Conservation (phyloP, 2,329 filamentous ascomycete species). For the Fusarium ambrosium region DNA sequence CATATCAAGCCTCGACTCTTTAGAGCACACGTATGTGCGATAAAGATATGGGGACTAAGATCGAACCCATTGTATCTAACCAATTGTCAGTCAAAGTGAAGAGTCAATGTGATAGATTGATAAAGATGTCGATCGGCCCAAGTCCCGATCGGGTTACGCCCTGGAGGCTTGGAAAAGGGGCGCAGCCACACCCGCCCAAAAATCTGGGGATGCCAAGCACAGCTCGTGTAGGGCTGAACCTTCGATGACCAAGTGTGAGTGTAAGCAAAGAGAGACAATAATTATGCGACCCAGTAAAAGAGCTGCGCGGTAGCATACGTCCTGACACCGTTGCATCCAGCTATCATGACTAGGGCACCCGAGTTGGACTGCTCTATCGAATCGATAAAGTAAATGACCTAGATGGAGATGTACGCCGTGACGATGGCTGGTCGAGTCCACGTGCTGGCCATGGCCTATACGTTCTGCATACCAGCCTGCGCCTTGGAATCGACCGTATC, state of each 20-base stretch:
- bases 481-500: slow-evolving; percentile 51
- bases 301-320: slow-evolving; percentile 70
- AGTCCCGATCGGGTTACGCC: slow-evolving; percentile 6
- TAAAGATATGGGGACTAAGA: slow-evolving; percentile 73
- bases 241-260: background rate
- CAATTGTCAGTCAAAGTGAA: background rate
- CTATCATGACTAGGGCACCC: slow-evolving; percentile 70
- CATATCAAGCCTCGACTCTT: slow-evolving; percentile 67
- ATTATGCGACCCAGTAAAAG: slow-evolving; percentile 61
- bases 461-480: slow-evolving; percentile 54
- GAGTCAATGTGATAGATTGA: background rate
- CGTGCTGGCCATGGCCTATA: slow-evolving; percentile 56
- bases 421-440: slow-evolving; percentile 63
- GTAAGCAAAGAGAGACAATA: background rate
- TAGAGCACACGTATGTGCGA: slow-evolving; percentile 75
- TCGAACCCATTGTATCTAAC: slow-evolving; percentile 69
- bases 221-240: slow-evolving; percentile 12
- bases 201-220: slow-evolving; percentile 9
- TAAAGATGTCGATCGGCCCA: background rate
- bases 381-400: slow-evolving; percentile 62
- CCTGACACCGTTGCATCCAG: slow-evolving; percentile 61
- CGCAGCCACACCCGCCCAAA: slow-evolving; percentile 9
- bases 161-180: slow-evolving; percentile 14
- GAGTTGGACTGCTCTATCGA: slow-evolving; percentile 55
- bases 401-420: slow-evolving; percentile 58